Evolutionary conservation across 768 basidiomycete genomes (phyloP), one percentile per base, ranked within the genome.

Genomic region (Leucosporidium yakuticum): DNA sequence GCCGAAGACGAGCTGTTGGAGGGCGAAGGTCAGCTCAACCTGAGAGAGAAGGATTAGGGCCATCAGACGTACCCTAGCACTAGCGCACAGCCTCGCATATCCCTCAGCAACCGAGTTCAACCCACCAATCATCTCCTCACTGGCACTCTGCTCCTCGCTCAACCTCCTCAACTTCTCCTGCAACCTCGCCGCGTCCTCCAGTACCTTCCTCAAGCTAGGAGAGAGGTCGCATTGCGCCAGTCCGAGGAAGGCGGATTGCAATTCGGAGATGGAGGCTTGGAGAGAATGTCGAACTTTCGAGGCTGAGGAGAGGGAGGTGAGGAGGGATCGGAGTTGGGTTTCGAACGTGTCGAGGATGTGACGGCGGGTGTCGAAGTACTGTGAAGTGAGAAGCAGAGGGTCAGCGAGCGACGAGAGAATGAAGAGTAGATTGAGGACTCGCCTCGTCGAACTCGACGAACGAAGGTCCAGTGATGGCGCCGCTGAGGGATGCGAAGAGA

Each of bases 321-420:
- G 88, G 2, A 97, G 82, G 4, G 87, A 85, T 29, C 89, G 88
- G 23, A 97, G 82, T 75, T 97, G 93, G 0, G 87, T 85, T 78
- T 99, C 96, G 27, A 98, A 84, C 53, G 86, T 86, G 73, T 98
- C 94, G 17, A 99, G 83, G 76, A 90, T 91, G 0, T 81, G 79
- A 67, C 88, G 90, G 77, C 92, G 88, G 69, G 85, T 84, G 74
- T 96, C 92, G 74, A 96, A 98, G 92, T 92, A 98, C 86, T 94
- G 64, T 48, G 14, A 14, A 17, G 20, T 53, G n/a, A n/a, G 34
- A 59, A 44, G 34, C n/a, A 31, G 25, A 12, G 17, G 39, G 51
- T 62, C 54, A 32, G 62, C 31, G 19, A 48, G 48, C 62, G 36
- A 9, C 20, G 3, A 19, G 1, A 2, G 17, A 5, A n/a, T 4